Conservation (phyloP, 192 early-diverging fungal species). For the Phycomyces blakesleeanus region DNA sequence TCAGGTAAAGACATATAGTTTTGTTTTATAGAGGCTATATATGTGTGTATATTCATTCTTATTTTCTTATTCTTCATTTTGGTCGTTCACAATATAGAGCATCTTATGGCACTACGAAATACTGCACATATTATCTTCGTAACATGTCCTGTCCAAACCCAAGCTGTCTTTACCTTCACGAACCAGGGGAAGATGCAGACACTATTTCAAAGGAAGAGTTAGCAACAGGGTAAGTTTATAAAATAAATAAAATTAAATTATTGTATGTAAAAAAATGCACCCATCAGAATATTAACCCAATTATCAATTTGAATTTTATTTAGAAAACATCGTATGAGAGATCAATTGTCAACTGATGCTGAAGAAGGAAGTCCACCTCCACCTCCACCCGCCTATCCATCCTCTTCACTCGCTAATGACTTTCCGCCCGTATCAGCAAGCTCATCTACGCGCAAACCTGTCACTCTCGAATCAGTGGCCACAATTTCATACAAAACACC, state of each 20-base stretch:
- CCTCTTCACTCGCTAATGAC: slow-evolving; percentile 19
- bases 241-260: no score
- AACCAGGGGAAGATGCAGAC: slow-evolving; percentile 89
- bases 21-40: neutral
- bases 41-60: no score
- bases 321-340: slow-evolving; percentile 47
- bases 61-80: slow-evolving; percentile 1
- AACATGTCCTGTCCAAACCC: slow-evolving; percentile 91
- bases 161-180: slow-evolving; percentile 92
- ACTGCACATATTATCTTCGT: slow-evolving; percentile 94
- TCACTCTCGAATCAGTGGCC: slow-evolving; percentile 16
- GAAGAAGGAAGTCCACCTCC: slow-evolving; percentile 20
- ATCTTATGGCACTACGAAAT: slow-evolving; percentile 97
- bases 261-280: no score
- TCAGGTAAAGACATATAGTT: slow-evolving; percentile 52
- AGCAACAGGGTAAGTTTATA: slow-evolving; percentile 60
- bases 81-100: slow-evolving; percentile 49
- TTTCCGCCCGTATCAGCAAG: slow-evolving; percentile 19
- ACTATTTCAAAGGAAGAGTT: slow-evolving; percentile 90
- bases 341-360: slow-evolving; percentile 31
- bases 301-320: no score
- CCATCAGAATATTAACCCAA: no score
- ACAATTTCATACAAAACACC: slow-evolving; percentile 16
- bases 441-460: slow-evolving; percentile 8
- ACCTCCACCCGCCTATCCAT: slow-evolving; percentile 17